Conservation (phyloP, 1,284 basidiomycete species). For the Chalciporus sp. region DNA sequence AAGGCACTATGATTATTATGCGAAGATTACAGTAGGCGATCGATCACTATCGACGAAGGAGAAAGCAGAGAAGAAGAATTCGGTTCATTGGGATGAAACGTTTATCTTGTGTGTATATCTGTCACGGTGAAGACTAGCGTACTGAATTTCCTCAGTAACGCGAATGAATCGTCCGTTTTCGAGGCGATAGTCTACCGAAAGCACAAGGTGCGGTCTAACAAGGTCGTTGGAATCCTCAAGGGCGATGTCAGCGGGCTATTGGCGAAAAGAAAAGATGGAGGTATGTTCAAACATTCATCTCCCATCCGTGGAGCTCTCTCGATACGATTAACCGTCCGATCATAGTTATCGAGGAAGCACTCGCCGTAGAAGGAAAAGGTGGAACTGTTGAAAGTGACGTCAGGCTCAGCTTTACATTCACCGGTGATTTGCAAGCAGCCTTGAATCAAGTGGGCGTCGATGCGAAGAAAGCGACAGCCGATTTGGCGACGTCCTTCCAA, state of each 20-base stretch:
- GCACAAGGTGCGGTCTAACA: background rate
- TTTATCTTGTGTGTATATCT: constrained; percentile 23
- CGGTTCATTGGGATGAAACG: constrained; percentile 14
- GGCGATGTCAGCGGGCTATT: constrained; percentile 14
- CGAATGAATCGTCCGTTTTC: constrained; percentile 11
- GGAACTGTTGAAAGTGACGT: no score
- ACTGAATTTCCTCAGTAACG: constrained; percentile 18
- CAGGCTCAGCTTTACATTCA: background rate
- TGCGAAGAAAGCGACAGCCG: background rate
- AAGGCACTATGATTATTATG: constrained; percentile 2
- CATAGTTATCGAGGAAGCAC: constrained; percentile 20
- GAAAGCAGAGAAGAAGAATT: constrained; percentile 10
- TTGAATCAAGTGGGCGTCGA: constrained; percentile 16
- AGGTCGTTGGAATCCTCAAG: constrained; percentile 12
- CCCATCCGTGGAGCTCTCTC: no score
- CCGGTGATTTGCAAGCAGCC: background rate
- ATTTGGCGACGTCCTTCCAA: background rate
- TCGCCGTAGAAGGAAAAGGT: constrained; percentile 3
- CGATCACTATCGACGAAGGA: constrained; percentile 13
- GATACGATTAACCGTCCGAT: no score
- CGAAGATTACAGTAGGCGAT: constrained; percentile 13
- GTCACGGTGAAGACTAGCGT: background rate
- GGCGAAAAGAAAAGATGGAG: constrained; percentile 16
- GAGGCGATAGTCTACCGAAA: constrained; percentile 14
- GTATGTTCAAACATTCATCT: constrained; percentile 7